Percentiles rank a stretch among this genome's conserved stretches.
Conservation (phyloP, 176 grass and related monocot genomes). For the Musa acuminata region DNA sequence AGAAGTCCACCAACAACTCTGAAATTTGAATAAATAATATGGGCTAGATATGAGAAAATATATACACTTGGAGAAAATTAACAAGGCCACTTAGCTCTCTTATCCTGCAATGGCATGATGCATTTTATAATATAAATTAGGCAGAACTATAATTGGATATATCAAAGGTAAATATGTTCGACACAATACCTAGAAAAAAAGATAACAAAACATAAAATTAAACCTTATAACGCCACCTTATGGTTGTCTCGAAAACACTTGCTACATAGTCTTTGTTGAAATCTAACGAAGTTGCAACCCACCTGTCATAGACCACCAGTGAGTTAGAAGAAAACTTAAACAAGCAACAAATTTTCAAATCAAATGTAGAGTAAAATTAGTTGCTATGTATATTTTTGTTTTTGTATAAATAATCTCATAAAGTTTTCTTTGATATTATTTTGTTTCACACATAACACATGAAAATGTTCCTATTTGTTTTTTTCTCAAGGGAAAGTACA, state of each 20-base stretch:
- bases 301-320: constrained; percentile 53
- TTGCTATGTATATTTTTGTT: background rate
- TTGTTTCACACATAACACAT: constrained; percentile 6
- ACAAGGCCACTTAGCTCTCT: background rate
- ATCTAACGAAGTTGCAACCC: constrained; percentile 82
- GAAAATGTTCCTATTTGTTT: background rate
- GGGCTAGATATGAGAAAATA: background rate
- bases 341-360: background rate
- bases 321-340: background rate
- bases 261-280: constrained; percentile 96
- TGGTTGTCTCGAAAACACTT: constrained; percentile 99
- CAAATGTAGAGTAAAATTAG: background rate
- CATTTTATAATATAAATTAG: background rate
- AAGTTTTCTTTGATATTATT: background rate
- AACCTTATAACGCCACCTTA: constrained; percentile 99
- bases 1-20: constrained; percentile 97
- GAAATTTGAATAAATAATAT: constrained; percentile 2
- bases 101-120: background rate
- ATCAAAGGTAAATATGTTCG: background rate
- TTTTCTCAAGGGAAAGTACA: background rate
- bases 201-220: constrained; percentile 48
- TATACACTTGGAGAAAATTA: background rate
- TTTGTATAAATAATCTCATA: background rate
- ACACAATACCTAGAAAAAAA: background rate
- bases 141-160: background rate